Percentiles rank a stretch among this genome's conserved stretches.
Evolutionary conservation across 2,329 filamentous ascomycete genomes (phyloP).

Genomic region (Volutella citrinella): DNA sequence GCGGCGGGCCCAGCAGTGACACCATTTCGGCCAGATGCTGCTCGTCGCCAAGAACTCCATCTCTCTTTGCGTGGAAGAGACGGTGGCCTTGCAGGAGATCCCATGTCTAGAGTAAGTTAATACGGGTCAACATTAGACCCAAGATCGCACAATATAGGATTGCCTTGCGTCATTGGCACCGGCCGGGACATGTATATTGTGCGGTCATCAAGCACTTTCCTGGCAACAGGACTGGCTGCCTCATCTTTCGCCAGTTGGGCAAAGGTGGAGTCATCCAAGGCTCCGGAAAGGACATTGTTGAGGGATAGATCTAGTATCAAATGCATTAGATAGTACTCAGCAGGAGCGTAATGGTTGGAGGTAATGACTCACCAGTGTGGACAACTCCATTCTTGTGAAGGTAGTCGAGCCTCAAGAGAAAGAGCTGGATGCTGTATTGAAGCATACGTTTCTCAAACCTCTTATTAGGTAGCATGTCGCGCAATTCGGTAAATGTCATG

Average conservation of each 20-base stretch:
- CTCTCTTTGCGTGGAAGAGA: conserved; percentile 1
- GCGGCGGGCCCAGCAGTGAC: conserved; percentile 10
- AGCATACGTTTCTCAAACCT: neutral
- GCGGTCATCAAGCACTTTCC: neutral
- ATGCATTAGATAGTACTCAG: too few species aligned
- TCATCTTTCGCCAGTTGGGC: neutral
- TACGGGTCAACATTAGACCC: too few species aligned
- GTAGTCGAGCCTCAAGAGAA: neutral
- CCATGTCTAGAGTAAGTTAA: conserved; percentile 8
- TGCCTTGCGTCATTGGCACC: neutral
- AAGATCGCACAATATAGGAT: neutral
- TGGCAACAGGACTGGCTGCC: neutral
- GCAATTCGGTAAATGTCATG: neutral
- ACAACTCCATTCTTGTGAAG: neutral
- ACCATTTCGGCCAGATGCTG: conserved; percentile 16
- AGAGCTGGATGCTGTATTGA: neutral
- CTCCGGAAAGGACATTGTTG: neutral
- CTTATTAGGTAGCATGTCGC: neutral
- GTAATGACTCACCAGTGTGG: conserved; percentile 1
- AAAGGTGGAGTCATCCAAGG: neutral
- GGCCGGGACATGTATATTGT: neutral
- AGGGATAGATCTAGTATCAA: conserved; percentile 1
- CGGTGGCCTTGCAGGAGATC: conserved; percentile 10
- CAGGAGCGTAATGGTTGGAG: neutral
- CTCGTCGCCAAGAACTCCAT: conserved; percentile 11